A percentile compares a stretch with the other conserved stretches of the same genome.
phyloP scores from a whole-genome alignment of 257 asterid species.

The Forsythia suspensa region DNA sequence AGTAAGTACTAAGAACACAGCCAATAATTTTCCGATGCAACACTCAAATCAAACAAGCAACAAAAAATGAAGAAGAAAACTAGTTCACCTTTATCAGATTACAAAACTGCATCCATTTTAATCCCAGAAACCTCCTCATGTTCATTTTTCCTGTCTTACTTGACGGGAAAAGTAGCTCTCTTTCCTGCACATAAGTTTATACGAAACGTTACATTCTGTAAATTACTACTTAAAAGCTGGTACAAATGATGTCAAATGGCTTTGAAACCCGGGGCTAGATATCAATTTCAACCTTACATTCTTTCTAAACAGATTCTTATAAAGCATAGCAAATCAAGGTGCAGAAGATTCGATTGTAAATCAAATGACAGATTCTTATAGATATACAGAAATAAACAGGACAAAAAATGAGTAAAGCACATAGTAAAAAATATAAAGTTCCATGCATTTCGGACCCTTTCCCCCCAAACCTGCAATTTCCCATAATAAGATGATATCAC shows the following conservation, averaged over 20 bases:
- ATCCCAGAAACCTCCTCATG: slow-evolving; percentile 45
- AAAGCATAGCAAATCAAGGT: not conserved
- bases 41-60: not conserved
- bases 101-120: slow-evolving; percentile 53
- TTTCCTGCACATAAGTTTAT: slow-evolving; percentile 15
- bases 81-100: slow-evolving; percentile 48
- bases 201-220: not conserved
- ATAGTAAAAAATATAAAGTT: not conserved
- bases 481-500: not conserved
- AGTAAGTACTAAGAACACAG: not conserved
- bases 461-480: not conserved
- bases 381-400: not conserved
- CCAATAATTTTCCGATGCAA: not conserved
- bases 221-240: not conserved
- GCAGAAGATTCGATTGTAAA: not conserved
- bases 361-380: not conserved
- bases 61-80: not conserved
- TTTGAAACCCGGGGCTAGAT: not conserved
- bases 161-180: not conserved
- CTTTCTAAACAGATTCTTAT: not conserved
- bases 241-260: not conserved
- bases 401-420: not conserved
- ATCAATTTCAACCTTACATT: not conserved
- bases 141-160: not conserved
- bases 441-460: not conserved